Evolutionary conservation across 805 yeast species (phyloP), one percentile per base, ranked within the genome.

Genomic region (Priceomyces carsonii): DNA sequence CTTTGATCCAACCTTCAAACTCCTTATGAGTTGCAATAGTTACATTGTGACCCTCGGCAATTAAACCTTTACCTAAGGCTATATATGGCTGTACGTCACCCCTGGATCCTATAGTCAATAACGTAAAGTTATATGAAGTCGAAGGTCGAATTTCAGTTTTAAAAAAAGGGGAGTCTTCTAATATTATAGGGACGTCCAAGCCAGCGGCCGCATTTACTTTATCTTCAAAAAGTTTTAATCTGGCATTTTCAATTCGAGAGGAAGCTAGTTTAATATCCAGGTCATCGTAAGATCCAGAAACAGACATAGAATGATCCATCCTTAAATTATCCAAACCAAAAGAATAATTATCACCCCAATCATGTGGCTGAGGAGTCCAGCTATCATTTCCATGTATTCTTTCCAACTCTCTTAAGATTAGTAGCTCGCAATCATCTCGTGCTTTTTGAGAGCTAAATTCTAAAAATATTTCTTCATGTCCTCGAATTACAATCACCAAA

Each of bases 11-110:
- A 3, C 69, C 79, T 47, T 73, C 68, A 56, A 90, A 91, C 56
- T 91, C 98, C 0, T 48, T 51, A 58, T 91, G 98, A 0, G 96
- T 85, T 0, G 91, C 95, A 38, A 91, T 90, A 18, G 80, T 79
- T 1, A 87, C 95, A 13, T 61, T 59, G 53, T 91, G 97, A 0
- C 97, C 97, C 47, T 91, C 96, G 16, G 65, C 68, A 30, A 78
- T 59, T 27, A 91, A 66, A 0, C 90, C 95, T 45, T 80, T 79
- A 0, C 87, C 93, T n/a, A 91, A 61, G 0, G 97, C 91, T 45
- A 91, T 84, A 55, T 89, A 91, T 0, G 98, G 98, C 60, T 91
- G 98, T 5, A 91, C 97, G 60, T 91, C 98, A 21, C 98, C 98
- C 39, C 98, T 72, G 0, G 96, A 88, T 0, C 98, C 98, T 49